Conservation (phyloP, 371 early-diverging fungal genomes). For the Rhizopus microsporus region DNA sequence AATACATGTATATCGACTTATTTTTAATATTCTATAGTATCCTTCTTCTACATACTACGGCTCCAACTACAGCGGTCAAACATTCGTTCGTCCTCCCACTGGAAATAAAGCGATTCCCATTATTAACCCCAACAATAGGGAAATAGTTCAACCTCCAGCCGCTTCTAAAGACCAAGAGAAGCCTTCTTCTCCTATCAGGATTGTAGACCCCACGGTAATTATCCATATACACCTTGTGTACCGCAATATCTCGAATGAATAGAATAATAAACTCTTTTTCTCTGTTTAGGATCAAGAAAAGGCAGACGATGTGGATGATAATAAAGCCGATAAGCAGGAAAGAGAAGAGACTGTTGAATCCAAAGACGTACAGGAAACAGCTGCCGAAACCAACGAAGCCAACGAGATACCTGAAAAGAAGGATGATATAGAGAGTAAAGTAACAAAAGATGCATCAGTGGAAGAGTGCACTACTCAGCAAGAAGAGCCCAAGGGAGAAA, state of each 20-base stretch:
- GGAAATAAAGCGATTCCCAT: conserved; percentile 66
- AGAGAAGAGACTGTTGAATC: conserved; percentile 40
- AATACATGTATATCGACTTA: conserved; percentile 1
- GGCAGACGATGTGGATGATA: conserved; percentile 45
- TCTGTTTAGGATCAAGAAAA: conserved; percentile 28
- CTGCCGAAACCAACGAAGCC: conserved; percentile 37
- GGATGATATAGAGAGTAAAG: conserved; percentile 8
- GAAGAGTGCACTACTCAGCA: background rate
- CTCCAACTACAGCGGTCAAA: conserved; percentile 35
- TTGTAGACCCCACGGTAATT: conserved; percentile 59
- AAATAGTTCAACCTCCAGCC: conserved; percentile 57
- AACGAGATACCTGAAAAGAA: conserved; percentile 48
- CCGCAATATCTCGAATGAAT: background rate
- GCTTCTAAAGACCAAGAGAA: conserved; percentile 20
- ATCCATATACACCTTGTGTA: conserved; percentile 18
- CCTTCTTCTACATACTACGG: conserved; percentile 30
- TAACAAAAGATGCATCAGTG: conserved; percentile 12
- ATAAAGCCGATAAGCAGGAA: conserved; percentile 39
- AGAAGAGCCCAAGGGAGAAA: conserved; percentile 27
- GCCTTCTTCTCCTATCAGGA: conserved; percentile 58
- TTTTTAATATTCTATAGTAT: conserved; percentile 27
- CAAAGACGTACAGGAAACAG: conserved; percentile 41
- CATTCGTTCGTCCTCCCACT: conserved; percentile 52
- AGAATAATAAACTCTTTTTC: background rate
- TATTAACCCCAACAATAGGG: conserved; percentile 73